Percentiles rank a stretch among this genome's conserved stretches.
These are phyloP conservation scores for Synchytrium microbalum DNA, from an alignment of 371 early-diverging fungal genomes.

Conservation along the genomic window DNA sequence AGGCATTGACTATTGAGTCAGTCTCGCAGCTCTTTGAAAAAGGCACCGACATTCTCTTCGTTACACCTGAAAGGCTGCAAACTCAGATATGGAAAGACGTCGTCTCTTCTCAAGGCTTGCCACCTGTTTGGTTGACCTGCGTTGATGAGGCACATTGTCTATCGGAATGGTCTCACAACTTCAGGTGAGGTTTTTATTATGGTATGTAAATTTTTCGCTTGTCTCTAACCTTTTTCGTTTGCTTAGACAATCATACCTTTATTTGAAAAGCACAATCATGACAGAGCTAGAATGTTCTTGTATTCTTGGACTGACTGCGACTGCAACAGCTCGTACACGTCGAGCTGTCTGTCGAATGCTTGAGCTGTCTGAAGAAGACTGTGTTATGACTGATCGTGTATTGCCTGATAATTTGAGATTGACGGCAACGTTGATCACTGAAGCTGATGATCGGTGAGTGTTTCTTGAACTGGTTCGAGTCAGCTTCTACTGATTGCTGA, in stretches of 20 bases:
- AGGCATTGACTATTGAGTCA: not conserved
- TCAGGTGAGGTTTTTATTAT: slow-evolving; percentile 37
- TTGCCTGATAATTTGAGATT: slow-evolving; percentile 49
- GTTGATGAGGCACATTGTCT: slow-evolving; percentile 83
- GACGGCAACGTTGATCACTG: slow-evolving; percentile 30
- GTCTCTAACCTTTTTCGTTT: too few relatives aligned
- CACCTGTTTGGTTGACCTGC: slow-evolving; percentile 46
- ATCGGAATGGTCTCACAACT: slow-evolving; percentile 81
- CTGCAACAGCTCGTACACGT: slow-evolving; percentile 58
- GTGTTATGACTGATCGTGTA: slow-evolving; percentile 37
- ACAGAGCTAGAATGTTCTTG: slow-evolving; percentile 40
- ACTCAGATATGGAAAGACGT: slow-evolving; percentile 42
- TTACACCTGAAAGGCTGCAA: slow-evolving; percentile 56
- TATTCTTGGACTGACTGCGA: slow-evolving; percentile 77
- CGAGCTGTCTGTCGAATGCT: slow-evolving; percentile 43
- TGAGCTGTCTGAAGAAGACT: slow-evolving; percentile 28
- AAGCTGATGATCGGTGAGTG: slow-evolving; percentile 18
- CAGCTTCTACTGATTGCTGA: too few relatives aligned
- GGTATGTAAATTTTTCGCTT: too few relatives aligned
- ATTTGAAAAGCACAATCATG: slow-evolving; percentile 36
- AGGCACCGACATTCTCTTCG: slow-evolving; percentile 52
- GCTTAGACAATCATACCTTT: slow-evolving; percentile 39
- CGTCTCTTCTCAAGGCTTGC: slow-evolving; percentile 32
- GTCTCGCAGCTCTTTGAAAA: slow-evolving; percentile 26
- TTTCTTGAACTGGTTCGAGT: not conserved